Evolutionary conservation across 345 rosid species (phyloP).

Genomic region (Aquilaria yunnanensis): DNA sequence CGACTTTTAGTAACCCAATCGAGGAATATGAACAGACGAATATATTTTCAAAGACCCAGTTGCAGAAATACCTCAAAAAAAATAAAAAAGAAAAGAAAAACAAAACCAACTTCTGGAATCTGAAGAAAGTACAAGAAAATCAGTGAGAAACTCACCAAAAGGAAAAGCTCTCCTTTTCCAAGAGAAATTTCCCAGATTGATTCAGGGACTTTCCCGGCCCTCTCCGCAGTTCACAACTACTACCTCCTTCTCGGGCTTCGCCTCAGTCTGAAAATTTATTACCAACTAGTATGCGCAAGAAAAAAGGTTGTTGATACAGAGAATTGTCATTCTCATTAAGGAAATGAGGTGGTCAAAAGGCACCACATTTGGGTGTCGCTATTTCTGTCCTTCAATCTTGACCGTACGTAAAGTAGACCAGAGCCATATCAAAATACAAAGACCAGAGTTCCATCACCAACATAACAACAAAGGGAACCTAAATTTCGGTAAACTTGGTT

Average conservation of each 20-base stretch:
- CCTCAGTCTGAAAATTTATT: slow-evolving; percentile 9
- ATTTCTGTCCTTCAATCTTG: slow-evolving; percentile 7
- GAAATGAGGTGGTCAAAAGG: slow-evolving; percentile 5
- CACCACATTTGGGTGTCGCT: neutral
- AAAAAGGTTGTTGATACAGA: slow-evolving; percentile 7
- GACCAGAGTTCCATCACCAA: no score
- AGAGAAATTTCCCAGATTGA: slow-evolving; percentile 19
- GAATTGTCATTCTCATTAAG: neutral
- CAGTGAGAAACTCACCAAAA: slow-evolving; percentile 21
- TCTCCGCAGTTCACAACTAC: neutral
- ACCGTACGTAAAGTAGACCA: neutral
- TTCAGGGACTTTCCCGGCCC: neutral
- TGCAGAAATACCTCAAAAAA: neutral
- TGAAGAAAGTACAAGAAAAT: neutral
- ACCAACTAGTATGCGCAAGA: slow-evolving; percentile 24
- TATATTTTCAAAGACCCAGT: slow-evolving; percentile 8
- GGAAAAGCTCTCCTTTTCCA: neutral
- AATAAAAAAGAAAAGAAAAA: neutral
- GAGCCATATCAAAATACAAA: no score
- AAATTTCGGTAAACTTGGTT: no score
- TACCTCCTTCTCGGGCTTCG: neutral
- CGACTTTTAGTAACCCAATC: slow-evolving; percentile 11
- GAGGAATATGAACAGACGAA: slow-evolving; percentile 16
- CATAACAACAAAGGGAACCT: no score
- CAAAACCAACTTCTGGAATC: slow-evolving; percentile 20